Percentiles rank a stretch among this genome's conserved stretches.
Evolutionary conservation across 345 rosid genomes (phyloP).

Genomic region (Gynandropsis gynandra): DNA sequence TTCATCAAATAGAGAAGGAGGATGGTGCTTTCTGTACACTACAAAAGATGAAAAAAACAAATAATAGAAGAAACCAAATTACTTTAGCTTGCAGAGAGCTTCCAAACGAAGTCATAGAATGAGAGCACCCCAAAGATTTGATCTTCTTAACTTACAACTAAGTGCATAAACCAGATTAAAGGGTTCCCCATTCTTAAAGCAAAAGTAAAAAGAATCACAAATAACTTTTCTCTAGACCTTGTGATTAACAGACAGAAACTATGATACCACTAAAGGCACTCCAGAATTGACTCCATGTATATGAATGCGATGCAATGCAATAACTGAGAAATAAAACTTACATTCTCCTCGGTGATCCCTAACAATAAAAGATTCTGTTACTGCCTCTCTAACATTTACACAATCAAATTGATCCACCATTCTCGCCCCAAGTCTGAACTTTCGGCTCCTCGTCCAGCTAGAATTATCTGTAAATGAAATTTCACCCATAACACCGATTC

Average conservation of each 20-base stretch:
- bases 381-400: constrained; percentile 58
- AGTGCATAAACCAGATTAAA: too few relatives aligned
- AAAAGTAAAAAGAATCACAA: not conserved
- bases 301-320: not conserved
- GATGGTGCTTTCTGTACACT: constrained; percentile 97
- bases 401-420: constrained; percentile 58
- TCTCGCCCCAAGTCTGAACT: constrained; percentile 84
- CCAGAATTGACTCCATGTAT: constrained; percentile 9
- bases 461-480: constrained; percentile 95
- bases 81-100: not conserved
- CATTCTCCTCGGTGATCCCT: constrained; percentile 99
- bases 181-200: too few relatives aligned
- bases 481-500: constrained; percentile 56
- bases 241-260: not conserved
- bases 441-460: constrained; percentile 99
- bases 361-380: constrained; percentile 84
- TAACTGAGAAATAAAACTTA: constrained; percentile 35
- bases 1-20: constrained; percentile 76
- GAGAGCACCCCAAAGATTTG: too few relatives aligned
- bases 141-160: too few relatives aligned
- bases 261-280: constrained; percentile 1
- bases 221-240: not conserved
- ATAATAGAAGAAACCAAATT: not conserved
- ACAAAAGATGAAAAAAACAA: constrained; percentile 26
- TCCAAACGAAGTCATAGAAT: not conserved